Base-by-base conservation (phyloP, 352 stramenopile species). In the Blastocystis sp. region DNA sequence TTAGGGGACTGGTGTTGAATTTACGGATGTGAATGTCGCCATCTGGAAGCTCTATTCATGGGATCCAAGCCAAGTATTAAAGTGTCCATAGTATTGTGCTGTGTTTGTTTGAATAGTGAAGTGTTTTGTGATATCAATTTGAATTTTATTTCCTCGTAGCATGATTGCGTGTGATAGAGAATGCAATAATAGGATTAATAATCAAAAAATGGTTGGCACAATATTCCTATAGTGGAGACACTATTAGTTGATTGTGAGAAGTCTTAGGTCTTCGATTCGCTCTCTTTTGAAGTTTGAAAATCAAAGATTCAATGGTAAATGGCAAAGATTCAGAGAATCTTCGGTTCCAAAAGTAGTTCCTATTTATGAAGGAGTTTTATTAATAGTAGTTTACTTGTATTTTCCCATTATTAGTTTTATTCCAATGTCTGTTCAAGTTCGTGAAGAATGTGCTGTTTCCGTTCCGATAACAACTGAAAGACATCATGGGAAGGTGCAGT, bases 401-500 rank as follows among this genome's bases (percentile, higher is more conserved):
- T 59, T 13, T 59, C 50, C 50, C 50, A 59, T 59, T 59, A n/a
- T 13, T 59, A n/a, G 13, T 59, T 59, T 59, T 59, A 13, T 59
- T n/a, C 50, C 13, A 59, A 59, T 59, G 50, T 59, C 50, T 59
- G 50, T n/a, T 59, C 50, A 59, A 59, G 50, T n/a, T n/a, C 13
- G 20, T 59, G 50, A 59, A 59, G 50, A 59, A 59, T 59, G 50
- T 59, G 20, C 11, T 59, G 50, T 59, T 59, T 59, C 50, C 50
- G 50, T 59, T 59, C 50, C 50, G 50, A 59, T 59, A 59, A n/a
- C 50, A 59, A 13, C 39, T 24, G 45, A 64, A 24, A 34, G 41
- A 24, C 55, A 81, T 63, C n/a, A 43, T 63, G 70, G 70, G 16
- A 81, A 81, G 47, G 70, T 81, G 47, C 70, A 81, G n/a, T 81